These are phyloP conservation scores for Porcisia deanei DNA, from an alignment of 208 protist genomes.

Conservation along the genomic window DNA sequence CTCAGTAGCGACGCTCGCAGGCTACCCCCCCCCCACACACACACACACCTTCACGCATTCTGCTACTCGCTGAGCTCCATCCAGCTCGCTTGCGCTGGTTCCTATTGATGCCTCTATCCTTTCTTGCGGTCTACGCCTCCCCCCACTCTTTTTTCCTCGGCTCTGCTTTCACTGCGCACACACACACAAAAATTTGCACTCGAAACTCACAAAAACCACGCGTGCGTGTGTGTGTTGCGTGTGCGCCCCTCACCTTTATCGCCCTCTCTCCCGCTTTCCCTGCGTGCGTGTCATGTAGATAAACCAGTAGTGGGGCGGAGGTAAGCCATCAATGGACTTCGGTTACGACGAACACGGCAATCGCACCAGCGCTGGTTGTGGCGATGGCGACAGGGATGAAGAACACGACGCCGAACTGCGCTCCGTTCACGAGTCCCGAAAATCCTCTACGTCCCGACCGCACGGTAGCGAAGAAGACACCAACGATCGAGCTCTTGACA, in stretches of 20 bases:
- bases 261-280: neutral
- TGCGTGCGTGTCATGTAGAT: neutral
- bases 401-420: constrained; percentile 34
- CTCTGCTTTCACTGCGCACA: neutral
- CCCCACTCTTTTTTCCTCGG: neutral
- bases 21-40: neutral
- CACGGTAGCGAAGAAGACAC: constrained; percentile 18
- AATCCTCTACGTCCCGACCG: constrained; percentile 24
- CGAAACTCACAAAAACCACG: neutral
- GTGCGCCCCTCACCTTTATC: neutral
- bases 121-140: neutral
- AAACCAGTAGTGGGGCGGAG: neutral
- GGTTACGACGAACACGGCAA: constrained; percentile 78
- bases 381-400: constrained; percentile 7
- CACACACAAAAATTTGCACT: neutral
- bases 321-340: constrained; percentile 53
- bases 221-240: neutral
- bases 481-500: neutral
- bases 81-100: neutral
- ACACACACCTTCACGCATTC: neutral
- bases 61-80: neutral
- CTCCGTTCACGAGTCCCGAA: constrained; percentile 26
- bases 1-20: neutral
- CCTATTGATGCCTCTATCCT: no score
- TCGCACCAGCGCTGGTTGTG: constrained; percentile 14